Percentiles rank a stretch among this genome's conserved stretches.
phyloP scores from a whole-genome alignment of 495 filamentous ascomycete genomes.

The Podospora comata region DNA sequence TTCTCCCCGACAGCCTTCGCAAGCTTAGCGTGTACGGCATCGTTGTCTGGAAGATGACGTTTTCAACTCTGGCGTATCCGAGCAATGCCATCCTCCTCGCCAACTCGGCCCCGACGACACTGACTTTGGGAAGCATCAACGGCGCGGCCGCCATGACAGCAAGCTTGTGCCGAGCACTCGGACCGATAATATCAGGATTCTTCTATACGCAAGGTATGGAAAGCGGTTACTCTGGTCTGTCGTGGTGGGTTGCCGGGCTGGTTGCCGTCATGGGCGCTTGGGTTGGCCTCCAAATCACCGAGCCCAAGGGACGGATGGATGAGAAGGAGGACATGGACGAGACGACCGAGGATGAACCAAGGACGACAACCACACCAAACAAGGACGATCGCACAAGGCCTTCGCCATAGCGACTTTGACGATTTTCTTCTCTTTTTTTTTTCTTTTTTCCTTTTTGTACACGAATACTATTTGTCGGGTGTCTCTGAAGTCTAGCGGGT shows the following conservation, averaged over 20 bases:
- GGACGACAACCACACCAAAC: neutral
- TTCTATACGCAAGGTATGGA: constrained; percentile 78
- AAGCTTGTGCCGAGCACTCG: constrained; percentile 80
- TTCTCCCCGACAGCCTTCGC: constrained; percentile 67
- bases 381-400: neutral
- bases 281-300: constrained; percentile 48
- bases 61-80: constrained; percentile 81
- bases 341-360: neutral
- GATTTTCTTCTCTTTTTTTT: neutral
- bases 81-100: constrained; percentile 79
- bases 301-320: constrained; percentile 42
- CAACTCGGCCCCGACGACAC: constrained; percentile 74
- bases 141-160: constrained; percentile 89
- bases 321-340: constrained; percentile 26
- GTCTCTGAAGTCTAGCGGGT: neutral
- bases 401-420: neutral
- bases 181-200: constrained; percentile 81
- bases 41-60: constrained; percentile 84
- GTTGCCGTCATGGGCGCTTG: constrained; percentile 70
- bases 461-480: neutral
- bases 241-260: constrained; percentile 85
- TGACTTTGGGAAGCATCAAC: constrained; percentile 85
- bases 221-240: constrained; percentile 75
- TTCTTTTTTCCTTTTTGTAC: neutral
- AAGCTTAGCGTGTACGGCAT: constrained; percentile 70